These are phyloP conservation scores for Escovopsis sp. DNA, from an alignment of 2,329 filamentous ascomycete genomes.

Conservation along the genomic window DNA sequence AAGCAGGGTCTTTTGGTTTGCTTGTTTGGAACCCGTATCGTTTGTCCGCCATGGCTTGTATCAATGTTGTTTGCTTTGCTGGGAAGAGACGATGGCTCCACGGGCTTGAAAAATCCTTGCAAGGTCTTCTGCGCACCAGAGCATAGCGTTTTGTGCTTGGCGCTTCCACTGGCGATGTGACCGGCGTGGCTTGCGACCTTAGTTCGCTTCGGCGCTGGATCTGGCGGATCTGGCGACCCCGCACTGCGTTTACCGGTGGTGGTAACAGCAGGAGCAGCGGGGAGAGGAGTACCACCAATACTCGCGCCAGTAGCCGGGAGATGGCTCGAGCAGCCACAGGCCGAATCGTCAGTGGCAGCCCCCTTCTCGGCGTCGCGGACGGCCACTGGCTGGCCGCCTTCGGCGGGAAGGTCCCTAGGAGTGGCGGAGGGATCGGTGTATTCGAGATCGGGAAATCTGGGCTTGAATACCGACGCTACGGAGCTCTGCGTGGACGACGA, in stretches of 20 bases:
- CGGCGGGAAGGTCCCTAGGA: background rate
- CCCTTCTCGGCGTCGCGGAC: background rate
- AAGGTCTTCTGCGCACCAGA: slow-evolving; percentile 38
- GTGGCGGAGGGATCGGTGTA: background rate
- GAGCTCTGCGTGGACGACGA: background rate
- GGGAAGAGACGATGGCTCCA: slow-evolving; percentile 6
- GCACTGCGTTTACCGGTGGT: slow-evolving; percentile 4
- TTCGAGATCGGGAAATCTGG: background rate
- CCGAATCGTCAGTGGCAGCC: background rate
- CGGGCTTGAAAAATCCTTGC: slow-evolving; percentile 63
- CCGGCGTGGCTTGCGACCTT: background rate
- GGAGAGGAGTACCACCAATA: too few relatives aligned
- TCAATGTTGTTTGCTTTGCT: slow-evolving; percentile 7
- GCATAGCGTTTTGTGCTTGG: background rate
- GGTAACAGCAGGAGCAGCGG: too few relatives aligned
- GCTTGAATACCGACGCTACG: background rate
- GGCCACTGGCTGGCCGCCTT: background rate
- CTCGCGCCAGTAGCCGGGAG: background rate
- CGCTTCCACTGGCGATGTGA: slow-evolving; percentile 1
- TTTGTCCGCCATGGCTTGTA: too few relatives aligned
- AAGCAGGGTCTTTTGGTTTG: background rate
- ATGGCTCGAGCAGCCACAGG: background rate
- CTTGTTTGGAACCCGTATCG: background rate
- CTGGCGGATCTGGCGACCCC: slow-evolving; percentile 1
- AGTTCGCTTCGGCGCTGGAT: slow-evolving; percentile 2